Evolutionary conservation across 352 stramenopile genomes (phyloP).

Genomic region (Globisporangium paroecandrum): DNA sequence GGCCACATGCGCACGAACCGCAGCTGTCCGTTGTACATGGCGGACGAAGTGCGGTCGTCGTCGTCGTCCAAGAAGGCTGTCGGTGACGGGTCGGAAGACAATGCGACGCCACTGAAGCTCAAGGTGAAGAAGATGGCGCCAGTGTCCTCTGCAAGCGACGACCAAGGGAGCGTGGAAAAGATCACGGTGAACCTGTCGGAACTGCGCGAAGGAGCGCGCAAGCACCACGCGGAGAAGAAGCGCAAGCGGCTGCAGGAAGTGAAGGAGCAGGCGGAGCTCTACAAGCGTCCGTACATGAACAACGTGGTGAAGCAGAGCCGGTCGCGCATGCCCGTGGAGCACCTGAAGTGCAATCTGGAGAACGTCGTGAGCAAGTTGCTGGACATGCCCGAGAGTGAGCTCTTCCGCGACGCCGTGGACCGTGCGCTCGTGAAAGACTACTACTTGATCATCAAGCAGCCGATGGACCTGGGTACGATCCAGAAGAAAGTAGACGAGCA

Average conservation of each 20-base stretch:
- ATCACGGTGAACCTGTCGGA: slow-evolving; percentile 79
- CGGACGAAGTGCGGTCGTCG: slow-evolving; percentile 35
- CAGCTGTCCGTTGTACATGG: slow-evolving; percentile 81
- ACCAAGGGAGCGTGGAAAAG: slow-evolving; percentile 27
- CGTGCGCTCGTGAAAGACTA: slow-evolving; percentile 63
- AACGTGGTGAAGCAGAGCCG: slow-evolving; percentile 68
- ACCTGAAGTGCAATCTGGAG: slow-evolving; percentile 65
- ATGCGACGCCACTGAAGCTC: slow-evolving; percentile 41
- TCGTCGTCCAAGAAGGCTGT: slow-evolving; percentile 28
- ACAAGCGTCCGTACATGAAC: slow-evolving; percentile 80
- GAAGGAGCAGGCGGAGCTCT: slow-evolving; percentile 71
- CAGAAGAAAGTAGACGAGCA: slow-evolving; percentile 58
- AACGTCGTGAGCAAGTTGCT: slow-evolving; percentile 63
- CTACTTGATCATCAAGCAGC: slow-evolving; percentile 83
- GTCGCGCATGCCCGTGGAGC: slow-evolving; percentile 69
- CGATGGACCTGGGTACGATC: slow-evolving; percentile 76
- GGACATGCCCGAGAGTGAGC: slow-evolving; percentile 73
- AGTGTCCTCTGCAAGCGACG: background rate
- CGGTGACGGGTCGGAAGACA: slow-evolving; percentile 12
- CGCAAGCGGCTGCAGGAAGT: slow-evolving; percentile 71
- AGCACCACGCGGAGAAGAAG: slow-evolving; percentile 80
- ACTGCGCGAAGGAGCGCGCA: slow-evolving; percentile 65
- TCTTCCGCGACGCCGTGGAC: slow-evolving; percentile 73
- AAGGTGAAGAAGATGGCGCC: slow-evolving; percentile 49
- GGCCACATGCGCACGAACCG: slow-evolving; percentile 85